Base-by-base conservation (phyloP, 805 yeast species). In the Saccharomyces paradoxus region DNA sequence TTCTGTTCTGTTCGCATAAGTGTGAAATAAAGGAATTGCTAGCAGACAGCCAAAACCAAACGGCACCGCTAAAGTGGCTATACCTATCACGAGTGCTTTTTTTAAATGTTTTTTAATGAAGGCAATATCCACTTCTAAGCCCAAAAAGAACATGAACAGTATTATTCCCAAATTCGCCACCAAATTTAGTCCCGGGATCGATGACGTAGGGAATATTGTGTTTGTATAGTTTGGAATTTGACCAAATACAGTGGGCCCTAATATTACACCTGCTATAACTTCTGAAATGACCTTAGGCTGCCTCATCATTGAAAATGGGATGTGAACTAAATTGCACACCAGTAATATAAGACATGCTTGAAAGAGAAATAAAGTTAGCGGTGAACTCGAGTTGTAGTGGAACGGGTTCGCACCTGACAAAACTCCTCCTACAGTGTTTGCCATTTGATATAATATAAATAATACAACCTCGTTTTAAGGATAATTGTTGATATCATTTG, bases 211-310 rank as follows among this genome's bases (percentile, higher is more conserved):
- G 69, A 87, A 87, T 37, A 88, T 81, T 3, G 77, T 81, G 0
- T 64, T 63, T 3, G 89, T 81, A 70, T 85, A 87, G 54, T 80
- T 74, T 0, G 90, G 89, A 32, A 86, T 80, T 48, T 76, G 81
- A 4, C 94, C 94, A 71, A 87, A 68, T 1, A 80, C 94, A 0
- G 89, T 75, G 0, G 92, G 92, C 0, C 94, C 92, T 50, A 87
- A 69, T 1, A 87, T 63, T 50, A 87, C 83, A 29, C 95, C 96
- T 0, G 89, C 76, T 9, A 87, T 74, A 50, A 87, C 94, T 63
- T 87, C 96, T 6, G 91, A 88, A 56, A 87, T 87, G 47, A 87
- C 96, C 55, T 83, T 75, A 0, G 96, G 96, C 66, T 87, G 94
- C 60, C 81, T 82, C 47, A 87, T 65, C 57, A 69, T 77, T 10